phyloP scores from a whole-genome alignment of 2,329 filamentous ascomycete genomes.

The Peltaster fructicola region DNA sequence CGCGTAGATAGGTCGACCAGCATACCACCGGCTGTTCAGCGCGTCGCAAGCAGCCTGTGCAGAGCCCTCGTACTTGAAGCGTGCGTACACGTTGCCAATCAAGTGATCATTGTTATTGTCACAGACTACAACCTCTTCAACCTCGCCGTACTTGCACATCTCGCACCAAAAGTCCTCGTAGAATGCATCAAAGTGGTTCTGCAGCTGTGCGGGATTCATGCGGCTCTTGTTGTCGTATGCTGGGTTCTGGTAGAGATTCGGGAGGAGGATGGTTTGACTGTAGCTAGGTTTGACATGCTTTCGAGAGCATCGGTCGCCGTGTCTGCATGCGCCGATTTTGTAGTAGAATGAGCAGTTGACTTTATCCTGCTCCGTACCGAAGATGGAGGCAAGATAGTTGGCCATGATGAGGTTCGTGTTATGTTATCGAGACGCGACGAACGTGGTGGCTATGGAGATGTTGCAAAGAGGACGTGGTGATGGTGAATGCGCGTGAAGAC shows the following conservation, averaged over 20 bases:
- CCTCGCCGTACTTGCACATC: slow-evolving; percentile 95
- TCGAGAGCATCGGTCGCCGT: slow-evolving; percentile 92
- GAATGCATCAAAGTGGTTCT: slow-evolving; percentile 99
- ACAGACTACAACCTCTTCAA: slow-evolving; percentile 95
- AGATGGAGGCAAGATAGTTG: slow-evolving; percentile 98
- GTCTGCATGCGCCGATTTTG: slow-evolving; percentile 97
- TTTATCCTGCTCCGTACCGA: slow-evolving; percentile 97
- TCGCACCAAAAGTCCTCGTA: slow-evolving; percentile 99
- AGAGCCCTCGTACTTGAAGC: slow-evolving; percentile 98
- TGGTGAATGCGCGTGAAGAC: too few relatives aligned
- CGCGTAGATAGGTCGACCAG: slow-evolving; percentile 92
- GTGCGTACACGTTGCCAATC: slow-evolving; percentile 96
- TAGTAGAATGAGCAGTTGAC: slow-evolving; percentile 99
- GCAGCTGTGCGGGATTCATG: slow-evolving; percentile 93
- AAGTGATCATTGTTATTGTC: slow-evolving; percentile 99
- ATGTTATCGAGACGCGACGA: too few relatives aligned
- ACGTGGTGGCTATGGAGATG: too few relatives aligned
- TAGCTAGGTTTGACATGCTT: slow-evolving; percentile 99
- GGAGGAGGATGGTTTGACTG: slow-evolving; percentile 91
- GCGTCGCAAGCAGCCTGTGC: slow-evolving; percentile 87
- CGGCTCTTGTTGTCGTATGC: slow-evolving; percentile 65
- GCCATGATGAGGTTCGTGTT: slow-evolving; percentile 43
- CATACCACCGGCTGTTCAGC: slow-evolving; percentile 92
- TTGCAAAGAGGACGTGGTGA: too few relatives aligned
- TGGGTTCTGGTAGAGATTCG: slow-evolving; percentile 97